Base-by-base conservation (phyloP, 208 protist species). In the Acanthamoeba sp. region DNA sequence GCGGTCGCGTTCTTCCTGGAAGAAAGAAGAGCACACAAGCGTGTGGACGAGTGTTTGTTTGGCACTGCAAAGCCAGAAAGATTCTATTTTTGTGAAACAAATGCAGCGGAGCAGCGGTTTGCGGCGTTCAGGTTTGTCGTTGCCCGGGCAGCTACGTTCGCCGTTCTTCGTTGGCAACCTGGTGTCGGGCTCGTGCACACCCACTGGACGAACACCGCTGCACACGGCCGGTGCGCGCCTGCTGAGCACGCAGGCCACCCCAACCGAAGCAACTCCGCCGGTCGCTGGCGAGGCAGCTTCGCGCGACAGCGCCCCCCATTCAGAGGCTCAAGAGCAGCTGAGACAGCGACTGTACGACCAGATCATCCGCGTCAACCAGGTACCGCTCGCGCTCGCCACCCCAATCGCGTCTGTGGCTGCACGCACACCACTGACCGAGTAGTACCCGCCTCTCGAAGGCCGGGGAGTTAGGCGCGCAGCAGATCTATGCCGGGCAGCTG, bases 401-500 rank as follows among this genome's bases (percentile, higher is more conserved):
- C 32, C 62, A n/a, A 3, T 20, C 12, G 62, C 14, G 24, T n/a
- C 32, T 14, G 24, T 34, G 32, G 24, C 62, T 34, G 24, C 12
- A 14, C 64, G 32, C 9, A 50, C 64, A 73, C 18, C 64, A 73
- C 32, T 36, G 32, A 73, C n/a, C 64, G 32, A n/a, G 24, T 10
- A 73, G 64, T n/a, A 10, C 32, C 32, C 18, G 9, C 64, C 32
- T 4, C 32, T 5, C 18, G 32, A 5, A 97, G 50, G 96, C 96
- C 59, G 96, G 96, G 32, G 96, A 97, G 73, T 92, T 96, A 52
- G 96, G 96, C 40, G 96, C 96, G 9, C 89, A 95, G 10, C 91
- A 88, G 42, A 97, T 97, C 1, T 97, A 97, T 59, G 95, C 95
- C 18, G 96, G 96, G 24, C 96, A 97, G 78, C 88, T 97, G 16